Evolutionary conservation across 768 basidiomycete genomes (phyloP).

Genomic region (Cystobasidiopsis lactophilus): DNA sequence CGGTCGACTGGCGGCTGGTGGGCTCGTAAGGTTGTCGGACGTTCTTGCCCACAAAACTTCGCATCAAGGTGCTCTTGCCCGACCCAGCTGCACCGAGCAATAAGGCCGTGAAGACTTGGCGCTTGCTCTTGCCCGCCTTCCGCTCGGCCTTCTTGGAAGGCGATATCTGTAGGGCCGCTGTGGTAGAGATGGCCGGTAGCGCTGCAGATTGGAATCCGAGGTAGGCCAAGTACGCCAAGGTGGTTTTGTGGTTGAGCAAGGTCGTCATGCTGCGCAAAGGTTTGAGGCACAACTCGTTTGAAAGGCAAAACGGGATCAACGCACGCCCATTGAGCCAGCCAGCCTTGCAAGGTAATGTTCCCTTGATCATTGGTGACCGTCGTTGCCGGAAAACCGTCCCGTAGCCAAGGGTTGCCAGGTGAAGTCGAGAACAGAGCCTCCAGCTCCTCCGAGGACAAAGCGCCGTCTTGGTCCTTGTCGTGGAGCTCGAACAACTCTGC

Average conservation of each 20-base stretch:
- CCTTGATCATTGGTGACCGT: conserved; percentile 69
- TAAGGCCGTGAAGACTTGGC: conserved; percentile 67
- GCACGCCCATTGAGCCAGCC: conserved; percentile 96
- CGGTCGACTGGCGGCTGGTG: conserved; percentile 49
- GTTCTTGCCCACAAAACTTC: conserved; percentile 65
- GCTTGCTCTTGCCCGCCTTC: conserved; percentile 60
- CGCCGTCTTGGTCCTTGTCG: conserved; percentile 96
- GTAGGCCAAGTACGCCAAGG: conserved; percentile 83
- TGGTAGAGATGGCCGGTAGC: conserved; percentile 28
- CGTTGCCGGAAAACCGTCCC: conserved; percentile 60
- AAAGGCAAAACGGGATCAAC: neutral
- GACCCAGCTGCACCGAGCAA: conserved; percentile 84
- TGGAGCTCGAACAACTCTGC: conserved; percentile 89
- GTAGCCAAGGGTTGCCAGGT: conserved; percentile 88
- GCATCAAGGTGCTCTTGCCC: conserved; percentile 72
- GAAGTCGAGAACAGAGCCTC: conserved; percentile 79
- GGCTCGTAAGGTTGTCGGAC: conserved; percentile 56
- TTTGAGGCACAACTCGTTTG: neutral
- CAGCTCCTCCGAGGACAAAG: conserved; percentile 58
- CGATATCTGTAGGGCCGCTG: conserved; percentile 64
- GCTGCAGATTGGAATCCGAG: conserved; percentile 64
- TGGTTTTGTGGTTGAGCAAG: conserved; percentile 73
- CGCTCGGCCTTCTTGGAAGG: conserved; percentile 62
- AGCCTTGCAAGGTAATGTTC: conserved; percentile 84
- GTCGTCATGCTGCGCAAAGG: conserved; percentile 62